Evolutionary conservation across 306 rosid genomes (phyloP).

Genomic region (Alnus glutinosa): DNA sequence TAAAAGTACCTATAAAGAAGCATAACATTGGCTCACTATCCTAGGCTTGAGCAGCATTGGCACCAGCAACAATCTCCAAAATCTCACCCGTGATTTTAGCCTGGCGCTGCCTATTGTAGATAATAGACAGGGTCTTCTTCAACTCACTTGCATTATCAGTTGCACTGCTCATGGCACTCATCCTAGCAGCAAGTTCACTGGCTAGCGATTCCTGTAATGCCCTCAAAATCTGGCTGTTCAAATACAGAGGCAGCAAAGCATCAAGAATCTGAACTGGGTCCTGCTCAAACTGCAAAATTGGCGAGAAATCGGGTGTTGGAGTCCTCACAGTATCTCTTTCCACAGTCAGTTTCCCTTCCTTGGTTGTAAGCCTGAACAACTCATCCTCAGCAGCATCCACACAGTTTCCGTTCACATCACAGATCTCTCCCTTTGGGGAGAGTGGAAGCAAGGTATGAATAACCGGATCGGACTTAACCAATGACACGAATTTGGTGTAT

Average conservation of each 20-base stretch:
- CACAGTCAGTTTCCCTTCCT: constrained; percentile 77
- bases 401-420: constrained; percentile 76
- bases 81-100: constrained; percentile 94
- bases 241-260: constrained; percentile 75
- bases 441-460: constrained; percentile 89
- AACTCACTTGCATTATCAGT: constrained; percentile 68
- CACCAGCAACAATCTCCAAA: constrained; percentile 91
- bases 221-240: constrained; percentile 88
- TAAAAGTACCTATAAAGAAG: constrained; percentile 40
- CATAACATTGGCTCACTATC: constrained; percentile 18
- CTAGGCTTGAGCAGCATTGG: constrained; percentile 58
- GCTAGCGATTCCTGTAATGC: constrained; percentile 91
- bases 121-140: constrained; percentile 58
- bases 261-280: constrained; percentile 95
- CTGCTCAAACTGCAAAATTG: constrained; percentile 82
- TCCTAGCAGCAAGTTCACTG: constrained; percentile 87
- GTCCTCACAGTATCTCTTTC: constrained; percentile 70
- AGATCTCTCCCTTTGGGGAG: constrained; percentile 88
- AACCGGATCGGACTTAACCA: constrained; percentile 72
- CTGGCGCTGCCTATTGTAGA: constrained; percentile 79
- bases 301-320: constrained; percentile 52
- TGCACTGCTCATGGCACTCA: constrained; percentile 92
- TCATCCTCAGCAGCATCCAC: constrained; percentile 94
- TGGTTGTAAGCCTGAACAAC: constrained; percentile 80
- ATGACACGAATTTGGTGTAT: constrained; percentile 80